phyloP scores from a whole-genome alignment of 2,329 filamentous ascomycete genomes.

The Stachybotrys chartarum region DNA sequence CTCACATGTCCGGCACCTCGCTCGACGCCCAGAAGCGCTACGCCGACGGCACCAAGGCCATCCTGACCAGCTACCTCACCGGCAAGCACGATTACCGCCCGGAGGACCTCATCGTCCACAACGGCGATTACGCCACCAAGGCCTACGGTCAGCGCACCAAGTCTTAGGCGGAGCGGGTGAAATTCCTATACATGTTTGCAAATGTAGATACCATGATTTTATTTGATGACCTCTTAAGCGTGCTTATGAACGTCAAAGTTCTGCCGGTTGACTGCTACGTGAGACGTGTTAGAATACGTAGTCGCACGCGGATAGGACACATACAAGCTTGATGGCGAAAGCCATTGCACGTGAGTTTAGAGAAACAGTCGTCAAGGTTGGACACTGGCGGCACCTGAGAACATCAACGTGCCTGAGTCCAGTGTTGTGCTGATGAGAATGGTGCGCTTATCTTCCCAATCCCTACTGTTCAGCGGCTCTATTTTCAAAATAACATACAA shows the following conservation, averaged over 20 bases:
- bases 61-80: conserved; percentile 84
- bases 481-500: too few species aligned
- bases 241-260: too few species aligned
- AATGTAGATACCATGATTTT: not conserved
- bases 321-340: not conserved
- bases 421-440: too few species aligned
- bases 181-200: not conserved
- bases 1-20: conserved; percentile 98
- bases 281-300: not conserved
- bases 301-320: not conserved
- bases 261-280: too few species aligned
- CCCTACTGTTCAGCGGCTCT: too few species aligned
- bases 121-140: conserved; percentile 92
- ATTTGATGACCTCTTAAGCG: not conserved
- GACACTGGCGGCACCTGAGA: too few species aligned
- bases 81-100: conserved; percentile 82
- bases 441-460: too few species aligned
- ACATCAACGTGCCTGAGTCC: too few species aligned
- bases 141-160: conserved; percentile 73
- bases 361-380: too few species aligned
- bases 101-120: conserved; percentile 84
- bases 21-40: conserved; percentile 95
- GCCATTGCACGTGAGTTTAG: too few species aligned
- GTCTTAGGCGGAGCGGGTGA: not conserved
- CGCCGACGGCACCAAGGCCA: conserved; percentile 78